phyloP scores from a whole-genome alignment of 2,329 filamentous ascomycete genomes.

The Colletotrichum coccodes region DNA sequence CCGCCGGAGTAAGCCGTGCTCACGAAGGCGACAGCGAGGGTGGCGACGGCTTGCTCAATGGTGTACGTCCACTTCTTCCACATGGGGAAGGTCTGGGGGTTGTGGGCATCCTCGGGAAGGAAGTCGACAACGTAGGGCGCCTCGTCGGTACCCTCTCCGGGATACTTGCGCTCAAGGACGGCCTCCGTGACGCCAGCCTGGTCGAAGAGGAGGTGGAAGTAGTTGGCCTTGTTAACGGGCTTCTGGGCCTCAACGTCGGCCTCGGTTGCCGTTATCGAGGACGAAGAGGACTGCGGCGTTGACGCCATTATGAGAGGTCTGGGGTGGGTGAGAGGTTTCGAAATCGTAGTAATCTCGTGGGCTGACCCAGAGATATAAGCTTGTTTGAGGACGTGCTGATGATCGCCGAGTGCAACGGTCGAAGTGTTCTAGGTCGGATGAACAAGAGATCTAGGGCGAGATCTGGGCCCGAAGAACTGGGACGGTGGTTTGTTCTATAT shows the following conservation, averaged over 20 bases:
- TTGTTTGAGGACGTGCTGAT: not conserved
- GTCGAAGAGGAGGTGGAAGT: conserved; percentile 65
- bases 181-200: conserved; percentile 67
- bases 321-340: not conserved
- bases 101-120: conserved; percentile 70
- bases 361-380: conserved; percentile 6
- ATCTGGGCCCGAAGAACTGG: conserved; percentile 14
- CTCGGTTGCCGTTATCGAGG: conserved; percentile 46
- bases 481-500: conserved; percentile 24
- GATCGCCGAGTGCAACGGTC: not conserved
- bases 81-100: conserved; percentile 67
- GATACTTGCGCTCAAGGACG: conserved; percentile 65
- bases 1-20: conserved; percentile 70
- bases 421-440: conserved; percentile 9
- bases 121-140: conserved; percentile 73
- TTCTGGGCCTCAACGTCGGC: conserved; percentile 54
- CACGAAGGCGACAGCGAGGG: conserved; percentile 71
- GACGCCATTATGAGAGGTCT: conserved; percentile 22
- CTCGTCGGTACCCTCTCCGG: conserved; percentile 68
- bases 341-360: not conserved
- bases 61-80: conserved; percentile 72
- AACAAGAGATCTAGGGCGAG: conserved; percentile 20
- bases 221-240: conserved; percentile 46
- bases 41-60: conserved; percentile 67
- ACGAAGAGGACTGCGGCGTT: conserved; percentile 38